Evolutionary conservation across 2,329 filamentous ascomycete genomes (phyloP).

Genomic region (Aspergillus tubingensis): DNA sequence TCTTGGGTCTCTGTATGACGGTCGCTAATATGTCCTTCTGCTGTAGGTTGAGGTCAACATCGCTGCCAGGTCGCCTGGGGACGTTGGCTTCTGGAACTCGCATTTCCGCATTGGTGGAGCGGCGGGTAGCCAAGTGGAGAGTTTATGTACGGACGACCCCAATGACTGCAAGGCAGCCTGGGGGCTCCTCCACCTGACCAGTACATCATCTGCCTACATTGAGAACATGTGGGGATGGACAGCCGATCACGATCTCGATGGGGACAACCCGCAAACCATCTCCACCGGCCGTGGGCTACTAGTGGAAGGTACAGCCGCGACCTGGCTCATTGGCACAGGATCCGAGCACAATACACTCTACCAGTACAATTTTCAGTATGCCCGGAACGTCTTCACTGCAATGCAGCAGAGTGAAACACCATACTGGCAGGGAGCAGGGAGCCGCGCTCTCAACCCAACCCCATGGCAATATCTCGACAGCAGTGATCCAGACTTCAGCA

Average conservation of each 20-base stretch:
- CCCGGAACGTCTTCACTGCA: slow-evolving; percentile 45
- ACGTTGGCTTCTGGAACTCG: slow-evolving; percentile 55
- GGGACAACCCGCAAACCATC: slow-evolving; percentile 33
- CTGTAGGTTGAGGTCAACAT: slow-evolving; percentile 52
- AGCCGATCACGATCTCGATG: slow-evolving; percentile 52
- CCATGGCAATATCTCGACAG: slow-evolving; percentile 28
- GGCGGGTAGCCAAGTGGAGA: slow-evolving; percentile 41
- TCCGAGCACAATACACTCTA: slow-evolving; percentile 53
- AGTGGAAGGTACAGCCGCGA: slow-evolving; percentile 43
- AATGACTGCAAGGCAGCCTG: slow-evolving; percentile 51
- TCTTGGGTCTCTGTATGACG: background rate
- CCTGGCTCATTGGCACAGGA: slow-evolving; percentile 50
- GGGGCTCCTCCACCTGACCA: slow-evolving; percentile 53
- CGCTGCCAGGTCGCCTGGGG: slow-evolving; percentile 47
- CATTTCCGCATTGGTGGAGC: slow-evolving; percentile 52
- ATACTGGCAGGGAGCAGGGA: slow-evolving; percentile 35
- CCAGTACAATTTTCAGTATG: slow-evolving; percentile 50
- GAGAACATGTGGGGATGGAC: slow-evolving; percentile 57
- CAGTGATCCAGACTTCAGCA: slow-evolving; percentile 32
- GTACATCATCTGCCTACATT: slow-evolving; percentile 51
- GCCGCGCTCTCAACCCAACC: slow-evolving; percentile 15
- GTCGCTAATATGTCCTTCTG: background rate
- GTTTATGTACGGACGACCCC: slow-evolving; percentile 37
- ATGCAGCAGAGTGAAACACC: slow-evolving; percentile 37
- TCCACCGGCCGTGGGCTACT: slow-evolving; percentile 44